Conservation (phyloP, 768 basidiomycete genomes). For the Lactarius vividus region DNA sequence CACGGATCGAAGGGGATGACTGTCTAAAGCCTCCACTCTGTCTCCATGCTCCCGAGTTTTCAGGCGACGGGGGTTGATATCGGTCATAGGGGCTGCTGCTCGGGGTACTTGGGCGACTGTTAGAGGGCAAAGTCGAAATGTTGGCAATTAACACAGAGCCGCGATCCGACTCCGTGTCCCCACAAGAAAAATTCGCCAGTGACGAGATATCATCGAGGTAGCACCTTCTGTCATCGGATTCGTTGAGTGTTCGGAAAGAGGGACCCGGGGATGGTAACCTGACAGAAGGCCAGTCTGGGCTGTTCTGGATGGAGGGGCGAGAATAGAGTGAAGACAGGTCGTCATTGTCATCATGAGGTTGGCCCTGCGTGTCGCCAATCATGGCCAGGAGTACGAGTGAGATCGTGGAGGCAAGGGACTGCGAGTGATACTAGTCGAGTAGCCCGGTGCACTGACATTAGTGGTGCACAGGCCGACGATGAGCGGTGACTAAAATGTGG, state of each 20-base stretch:
- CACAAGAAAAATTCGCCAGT: background rate
- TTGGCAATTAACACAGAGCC: background rate
- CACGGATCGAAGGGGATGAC: slow-evolving; percentile 53
- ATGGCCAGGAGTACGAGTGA: background rate
- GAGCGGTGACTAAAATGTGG: background rate
- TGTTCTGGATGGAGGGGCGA: background rate
- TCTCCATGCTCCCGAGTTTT: slow-evolving; percentile 49
- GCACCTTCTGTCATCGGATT: background rate
- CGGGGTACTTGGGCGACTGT: slow-evolving; percentile 59
- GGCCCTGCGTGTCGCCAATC: background rate
- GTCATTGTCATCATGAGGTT: background rate
- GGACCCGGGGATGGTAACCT: background rate
- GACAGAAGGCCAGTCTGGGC: background rate
- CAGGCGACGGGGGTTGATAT: slow-evolving; percentile 51
- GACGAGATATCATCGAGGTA: background rate
- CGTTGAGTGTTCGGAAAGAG: background rate
- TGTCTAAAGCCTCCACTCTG: slow-evolving; percentile 47
- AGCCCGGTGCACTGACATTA: background rate
- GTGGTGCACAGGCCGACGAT: background rate
- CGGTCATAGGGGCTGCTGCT: slow-evolving; percentile 44
- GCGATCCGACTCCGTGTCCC: background rate
- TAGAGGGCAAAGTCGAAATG: slow-evolving; percentile 43
- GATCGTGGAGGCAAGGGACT: background rate
- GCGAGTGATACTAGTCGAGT: background rate
- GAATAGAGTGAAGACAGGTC: background rate